Conservation (phyloP, 2,329 filamentous ascomycete genomes). For the Diaporthe nobilis region DNA sequence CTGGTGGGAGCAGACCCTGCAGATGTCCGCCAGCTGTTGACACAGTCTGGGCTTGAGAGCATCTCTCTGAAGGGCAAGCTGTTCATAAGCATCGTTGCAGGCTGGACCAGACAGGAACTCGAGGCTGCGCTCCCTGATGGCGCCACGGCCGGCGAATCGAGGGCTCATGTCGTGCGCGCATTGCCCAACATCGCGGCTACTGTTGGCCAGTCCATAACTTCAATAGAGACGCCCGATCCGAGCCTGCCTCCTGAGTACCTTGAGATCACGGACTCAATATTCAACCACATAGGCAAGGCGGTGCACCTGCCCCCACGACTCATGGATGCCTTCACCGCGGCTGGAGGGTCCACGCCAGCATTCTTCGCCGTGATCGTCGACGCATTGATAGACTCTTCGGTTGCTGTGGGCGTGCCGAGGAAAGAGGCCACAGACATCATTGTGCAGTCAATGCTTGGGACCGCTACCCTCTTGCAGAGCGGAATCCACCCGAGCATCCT, state of each 20-base stretch:
- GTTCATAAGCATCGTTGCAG: slow-evolving; percentile 65
- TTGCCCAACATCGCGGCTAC: slow-evolving; percentile 54
- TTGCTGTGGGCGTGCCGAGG: slow-evolving; percentile 71
- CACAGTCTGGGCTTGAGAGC: slow-evolving; percentile 52
- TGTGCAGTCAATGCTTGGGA: slow-evolving; percentile 71
- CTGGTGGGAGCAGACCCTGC: slow-evolving; percentile 63
- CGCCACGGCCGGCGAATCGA: neutral
- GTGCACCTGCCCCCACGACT: slow-evolving; percentile 63
- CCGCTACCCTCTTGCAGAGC: slow-evolving; percentile 64
- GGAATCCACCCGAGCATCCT: slow-evolving; percentile 71
- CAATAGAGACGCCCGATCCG: slow-evolving; percentile 49
- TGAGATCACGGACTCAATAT: slow-evolving; percentile 59
- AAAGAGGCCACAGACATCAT: slow-evolving; percentile 71
- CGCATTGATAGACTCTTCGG: slow-evolving; percentile 70
- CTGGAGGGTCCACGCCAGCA: slow-evolving; percentile 72
- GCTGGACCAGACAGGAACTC: slow-evolving; percentile 59
- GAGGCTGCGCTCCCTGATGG: slow-evolving; percentile 53
- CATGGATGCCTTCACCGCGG: slow-evolving; percentile 71
- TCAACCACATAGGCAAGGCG: slow-evolving; percentile 67
- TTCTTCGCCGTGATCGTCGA: slow-evolving; percentile 73
- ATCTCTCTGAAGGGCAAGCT: slow-evolving; percentile 59
- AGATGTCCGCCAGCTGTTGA: slow-evolving; percentile 56
- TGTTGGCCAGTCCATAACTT: slow-evolving; percentile 52
- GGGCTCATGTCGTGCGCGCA: slow-evolving; percentile 50
- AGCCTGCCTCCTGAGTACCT: slow-evolving; percentile 44